Evolutionary conservation across 768 basidiomycete genomes (phyloP), one percentile per base, ranked within the genome.

Genomic region (Tephrocybe sp.): DNA sequence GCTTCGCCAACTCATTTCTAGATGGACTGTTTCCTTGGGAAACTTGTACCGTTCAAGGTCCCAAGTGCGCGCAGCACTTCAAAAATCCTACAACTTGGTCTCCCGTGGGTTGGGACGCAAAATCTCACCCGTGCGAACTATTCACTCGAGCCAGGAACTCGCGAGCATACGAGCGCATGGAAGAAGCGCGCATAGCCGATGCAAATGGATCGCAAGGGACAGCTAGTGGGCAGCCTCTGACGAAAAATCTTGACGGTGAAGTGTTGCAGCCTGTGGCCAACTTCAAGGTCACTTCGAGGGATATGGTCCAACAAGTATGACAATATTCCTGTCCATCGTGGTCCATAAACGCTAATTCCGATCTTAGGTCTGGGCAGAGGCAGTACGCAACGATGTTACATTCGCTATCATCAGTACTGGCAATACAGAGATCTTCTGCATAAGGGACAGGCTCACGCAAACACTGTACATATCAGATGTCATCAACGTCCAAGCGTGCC

Each of bases 321-420:
- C 5, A 2, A 22, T 12, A 7, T n/a, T 3, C 10, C 4, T 6
- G 21, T 19, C 18, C 31, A 19, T 33, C 2, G 2, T 16, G n/a
- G 15, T 31, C n/a, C 18, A 19, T 15, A 11, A 29, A 29, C 11
- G 4, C 15, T 43, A 19, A 31, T 31, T 12, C n/a, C n/a, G 4
- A 27, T 19, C 4, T 10, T 31, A 43, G 49, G 30, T 30, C 1
- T 50, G 49, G 49, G 16, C 40, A 9, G 27, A 42, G 24, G 49
- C 41, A 16, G 41, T 42, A 9, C 21, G 31, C 15, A 7, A 42
- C 13, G 49, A 50, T 25, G 40, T 33, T 21, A 50, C 49, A 4
- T 42, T 50, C n/a, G 22, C 42, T 13, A 23, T 50, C 19, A 42
- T 50, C 16, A 2, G 44, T 19, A 19, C 49, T 1, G 49, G 49